phyloP scores from a whole-genome alignment of 192 early-diverging fungal species.

The Spizellomyces sp. region DNA sequence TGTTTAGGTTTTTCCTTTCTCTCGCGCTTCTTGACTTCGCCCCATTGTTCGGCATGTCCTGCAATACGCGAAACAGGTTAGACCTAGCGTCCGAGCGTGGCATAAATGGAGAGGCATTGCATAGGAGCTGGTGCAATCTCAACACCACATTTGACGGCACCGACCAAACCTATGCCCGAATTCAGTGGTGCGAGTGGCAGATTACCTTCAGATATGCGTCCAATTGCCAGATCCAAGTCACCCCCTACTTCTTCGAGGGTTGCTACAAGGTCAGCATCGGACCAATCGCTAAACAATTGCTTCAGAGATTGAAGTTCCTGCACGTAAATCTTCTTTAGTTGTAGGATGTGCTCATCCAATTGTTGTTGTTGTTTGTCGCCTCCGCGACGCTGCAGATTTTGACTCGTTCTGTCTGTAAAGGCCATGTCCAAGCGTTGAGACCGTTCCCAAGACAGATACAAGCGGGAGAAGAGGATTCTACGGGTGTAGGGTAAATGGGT shows the following conservation, averaged over 20 bases:
- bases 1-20: constrained; percentile 55
- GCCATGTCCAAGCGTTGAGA: too few relatives aligned
- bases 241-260: constrained; percentile 84
- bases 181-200: not conserved
- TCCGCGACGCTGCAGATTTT: not conserved
- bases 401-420: not conserved
- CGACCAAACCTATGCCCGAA: too few relatives aligned
- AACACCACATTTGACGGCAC: not conserved
- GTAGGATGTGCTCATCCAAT: constrained; percentile 6
- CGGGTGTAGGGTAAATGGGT: too few relatives aligned
- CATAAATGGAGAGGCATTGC: too few relatives aligned
- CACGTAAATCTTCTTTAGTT: constrained; percentile 22
- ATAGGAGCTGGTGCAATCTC: not conserved
- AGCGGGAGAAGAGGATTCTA: too few relatives aligned
- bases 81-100: not conserved
- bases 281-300: constrained; percentile 67
- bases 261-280: constrained; percentile 84
- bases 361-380: not conserved
- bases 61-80: not conserved
- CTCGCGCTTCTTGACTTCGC: constrained; percentile 80
- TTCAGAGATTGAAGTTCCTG: constrained; percentile 41
- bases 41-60: constrained; percentile 84
- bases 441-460: too few relatives aligned
- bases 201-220: constrained; percentile 79
- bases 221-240: constrained; percentile 79